A percentile compares a stretch with the other conserved stretches of the same genome.
These are phyloP conservation scores for Rhodotorula sp. DNA, from an alignment of 1,284 basidiomycete genomes.

Conservation along the genomic window DNA sequence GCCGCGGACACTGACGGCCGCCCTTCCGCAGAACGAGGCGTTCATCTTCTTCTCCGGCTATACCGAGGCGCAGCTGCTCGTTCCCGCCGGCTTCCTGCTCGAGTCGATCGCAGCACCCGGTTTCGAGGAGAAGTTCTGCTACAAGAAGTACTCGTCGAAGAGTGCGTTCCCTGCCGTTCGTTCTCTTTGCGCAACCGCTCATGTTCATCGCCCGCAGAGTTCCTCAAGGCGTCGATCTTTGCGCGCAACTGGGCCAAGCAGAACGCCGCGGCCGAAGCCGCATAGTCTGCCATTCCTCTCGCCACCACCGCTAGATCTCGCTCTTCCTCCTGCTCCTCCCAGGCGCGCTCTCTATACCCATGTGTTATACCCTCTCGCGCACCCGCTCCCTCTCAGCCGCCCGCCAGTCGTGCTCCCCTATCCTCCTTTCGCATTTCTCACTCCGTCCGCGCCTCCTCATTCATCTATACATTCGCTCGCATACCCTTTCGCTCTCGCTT, in stretches of 20 bases:
- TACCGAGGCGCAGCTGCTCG: constrained; percentile 82
- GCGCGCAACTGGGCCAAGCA: constrained; percentile 54
- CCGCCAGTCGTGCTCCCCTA: too few relatives aligned
- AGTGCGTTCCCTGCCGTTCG: constrained; percentile 48
- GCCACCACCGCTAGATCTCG: too few relatives aligned
- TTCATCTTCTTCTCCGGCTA: constrained; percentile 93
- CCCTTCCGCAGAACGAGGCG: constrained; percentile 64
- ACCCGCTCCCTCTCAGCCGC: too few relatives aligned
- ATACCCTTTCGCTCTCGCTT: too few relatives aligned
- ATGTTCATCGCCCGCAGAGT: constrained; percentile 47
- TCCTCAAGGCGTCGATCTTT: constrained; percentile 71
- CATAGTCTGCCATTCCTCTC: too few relatives aligned
- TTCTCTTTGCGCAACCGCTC: neutral
- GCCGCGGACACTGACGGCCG: neutral
- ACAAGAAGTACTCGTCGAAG: constrained; percentile 95
- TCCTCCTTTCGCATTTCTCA: too few relatives aligned
- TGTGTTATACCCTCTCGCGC: too few relatives aligned
- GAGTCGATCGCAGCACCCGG: constrained; percentile 77
- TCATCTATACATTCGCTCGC: too few relatives aligned
- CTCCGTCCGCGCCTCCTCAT: too few relatives aligned
- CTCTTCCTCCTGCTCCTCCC: too few relatives aligned
- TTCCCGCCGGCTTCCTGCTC: constrained; percentile 77
- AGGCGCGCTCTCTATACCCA: too few relatives aligned
- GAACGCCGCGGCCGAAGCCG: constrained; percentile 11
- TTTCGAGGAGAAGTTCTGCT: constrained; percentile 84